Base-by-base conservation (phyloP, 306 rosid genomes). In the Trifolium dubium region DNA sequence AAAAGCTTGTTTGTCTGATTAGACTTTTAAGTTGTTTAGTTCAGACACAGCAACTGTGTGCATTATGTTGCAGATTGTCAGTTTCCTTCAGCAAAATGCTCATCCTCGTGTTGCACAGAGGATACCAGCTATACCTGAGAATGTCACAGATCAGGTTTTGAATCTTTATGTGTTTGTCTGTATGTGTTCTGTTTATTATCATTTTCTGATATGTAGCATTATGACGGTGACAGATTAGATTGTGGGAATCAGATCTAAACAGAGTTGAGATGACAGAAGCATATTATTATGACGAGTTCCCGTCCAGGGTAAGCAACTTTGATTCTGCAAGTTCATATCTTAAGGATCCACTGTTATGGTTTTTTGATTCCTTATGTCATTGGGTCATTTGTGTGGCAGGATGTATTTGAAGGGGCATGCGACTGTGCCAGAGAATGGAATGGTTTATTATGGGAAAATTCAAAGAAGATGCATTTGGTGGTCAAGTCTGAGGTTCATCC, bases 201-300 rank as follows among this genome's bases (percentile, higher is more conserved):
- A 64, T 55, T 40, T 79, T 81, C 80, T 83, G 71, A 84, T 46
- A 14, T 63, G 64, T 76, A 44, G 80, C 13, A 17, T 32, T 79
- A 43, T 72, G 46, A 19, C 53, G 41, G 55, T 75, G 81, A 71
- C 95, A 94, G 99, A 89, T 94, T 64, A 82, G 96, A 78, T 80
- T 92, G 64, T 92, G 99, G 99, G 99, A 92, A 80, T 81, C 95
- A 53, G 99, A 94, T 87, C 83, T 89, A 61, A 94, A 90, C 59
- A 88, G 99, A 81, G 92, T 94, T 61, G 97, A 92, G 85, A 87
- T 81, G 88, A 86, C 80, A 47, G 85, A 81, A 5, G 83, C 97
- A 51, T 82, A 87, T 80, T 79, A 80, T 56, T 94, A 94, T 8
- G 97, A 92, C 4, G 97, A 90, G 64, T 94, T 94, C 66, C 99